Conservation (phyloP, 1,139 yeast genomes). For the Hansenula lynferdii region DNA sequence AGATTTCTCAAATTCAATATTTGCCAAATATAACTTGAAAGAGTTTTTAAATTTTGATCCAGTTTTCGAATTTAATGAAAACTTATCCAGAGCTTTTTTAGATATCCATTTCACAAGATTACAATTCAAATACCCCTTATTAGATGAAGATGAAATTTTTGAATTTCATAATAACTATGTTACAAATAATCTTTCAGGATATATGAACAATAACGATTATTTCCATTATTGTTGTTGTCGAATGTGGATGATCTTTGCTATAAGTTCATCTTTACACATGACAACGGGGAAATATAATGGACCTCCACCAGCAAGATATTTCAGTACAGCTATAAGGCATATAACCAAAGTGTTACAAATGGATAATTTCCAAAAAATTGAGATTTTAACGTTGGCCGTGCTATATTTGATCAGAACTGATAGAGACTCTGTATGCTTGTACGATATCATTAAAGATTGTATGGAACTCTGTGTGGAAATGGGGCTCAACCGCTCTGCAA, state of each 20-base stretch:
- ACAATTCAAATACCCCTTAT: slow-evolving; percentile 45
- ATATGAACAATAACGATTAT: slow-evolving; percentile 28
- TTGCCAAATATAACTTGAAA: slow-evolving; percentile 36
- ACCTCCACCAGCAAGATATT: slow-evolving; percentile 43
- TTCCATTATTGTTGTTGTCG: slow-evolving; percentile 47
- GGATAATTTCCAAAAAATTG: slow-evolving; percentile 39
- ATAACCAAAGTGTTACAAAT: slow-evolving; percentile 38
- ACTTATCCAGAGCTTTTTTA: slow-evolving; percentile 38
- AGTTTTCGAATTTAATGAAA: slow-evolving; percentile 40
- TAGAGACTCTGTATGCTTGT: slow-evolving; percentile 46
- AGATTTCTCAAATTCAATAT: slow-evolving; percentile 33
- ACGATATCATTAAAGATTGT: slow-evolving; percentile 46
- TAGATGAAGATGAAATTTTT: slow-evolving; percentile 42
- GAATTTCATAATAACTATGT: slow-evolving; percentile 41
- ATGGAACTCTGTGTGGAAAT: slow-evolving; percentile 36
- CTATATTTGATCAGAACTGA: slow-evolving; percentile 52
- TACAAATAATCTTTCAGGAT: slow-evolving; percentile 26
- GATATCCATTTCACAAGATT: slow-evolving; percentile 46
- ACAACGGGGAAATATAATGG: slow-evolving; percentile 47
- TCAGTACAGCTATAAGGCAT: slow-evolving; percentile 51
- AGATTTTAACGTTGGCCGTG: slow-evolving; percentile 43
- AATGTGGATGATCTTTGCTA: slow-evolving; percentile 45
- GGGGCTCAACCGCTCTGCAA: slow-evolving; percentile 32
- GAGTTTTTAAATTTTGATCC: slow-evolving; percentile 41
- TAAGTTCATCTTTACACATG: slow-evolving; percentile 43